Base-by-base conservation (phyloP, 768 basidiomycete species). In the Russula compacta region DNA sequence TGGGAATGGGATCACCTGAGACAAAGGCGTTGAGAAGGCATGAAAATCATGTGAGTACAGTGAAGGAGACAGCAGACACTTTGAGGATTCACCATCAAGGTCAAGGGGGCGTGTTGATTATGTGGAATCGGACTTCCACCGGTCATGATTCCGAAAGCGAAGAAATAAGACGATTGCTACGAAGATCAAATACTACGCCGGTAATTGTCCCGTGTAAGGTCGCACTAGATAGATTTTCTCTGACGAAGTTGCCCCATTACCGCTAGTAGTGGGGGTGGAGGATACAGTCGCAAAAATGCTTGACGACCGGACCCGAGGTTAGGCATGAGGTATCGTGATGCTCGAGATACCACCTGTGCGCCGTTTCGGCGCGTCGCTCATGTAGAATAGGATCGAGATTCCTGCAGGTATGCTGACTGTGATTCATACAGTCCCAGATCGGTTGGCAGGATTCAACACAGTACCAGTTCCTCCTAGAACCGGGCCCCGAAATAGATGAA, bases 391-490 rank as follows among this genome's bases (percentile, higher is more conserved):
- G 50, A 86, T 69, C 3, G 76, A 75, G 2, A 84, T 88, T 5
- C 83, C 83, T 8, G 79, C 78, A 39, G 76, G 76, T 29, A 84
- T 78, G 69, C 83, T 76, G 17, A 79, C 81, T 36, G 68, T 7
- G 36, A 7, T 72, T 88, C 86, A 89, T n/a, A 70, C 67, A 65
- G 73, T 83, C 3, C 71, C 61, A 8, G 76, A 70, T 14, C 77
- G 77, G 3, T 53, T 52, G 2, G 78, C 75, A 39, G 81, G 76
- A 8, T 70, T 59, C 12, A 88, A 64, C 19, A 75, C 60, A 57
- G 86, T 75, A 1, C 74, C 67, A 43, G 77, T 73, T 11, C 89
- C 88, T 21, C 78, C 79, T 38, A 87, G 87, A 57, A 91, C 81
- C 35, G 84, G 71, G 24, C 78, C 86, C 81, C 87, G 58, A 39